Conservation (phyloP, 2,329 filamentous ascomycete genomes). For the Penicillium aurantiogriseum region DNA sequence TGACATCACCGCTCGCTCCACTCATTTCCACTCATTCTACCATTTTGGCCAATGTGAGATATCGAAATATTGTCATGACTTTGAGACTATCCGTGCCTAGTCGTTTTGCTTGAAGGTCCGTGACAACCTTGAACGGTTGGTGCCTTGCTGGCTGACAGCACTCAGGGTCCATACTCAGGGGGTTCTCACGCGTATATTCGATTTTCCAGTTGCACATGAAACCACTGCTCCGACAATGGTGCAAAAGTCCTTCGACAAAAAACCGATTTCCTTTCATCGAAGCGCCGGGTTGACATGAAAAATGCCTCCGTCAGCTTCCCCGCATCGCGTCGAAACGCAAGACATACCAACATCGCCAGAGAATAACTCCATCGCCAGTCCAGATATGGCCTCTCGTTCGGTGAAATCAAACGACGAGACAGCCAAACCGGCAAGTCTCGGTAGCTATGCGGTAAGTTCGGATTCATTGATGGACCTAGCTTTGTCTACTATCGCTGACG, state of each 20-base stretch:
- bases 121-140: neutral
- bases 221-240: neutral
- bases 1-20: neutral
- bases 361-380: neutral
- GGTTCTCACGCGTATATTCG: neutral
- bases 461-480: neutral
- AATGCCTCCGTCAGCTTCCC: neutral
- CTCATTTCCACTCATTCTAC: neutral
- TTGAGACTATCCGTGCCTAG: neutral
- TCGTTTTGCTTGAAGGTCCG: neutral
- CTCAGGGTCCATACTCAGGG: too few relatives aligned
- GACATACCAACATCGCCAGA: neutral
- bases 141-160: neutral
- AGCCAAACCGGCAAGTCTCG: neutral
- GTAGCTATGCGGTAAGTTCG: neutral
- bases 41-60: neutral
- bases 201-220: neutral
- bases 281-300: neutral
- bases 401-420: neutral
- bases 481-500: neutral
- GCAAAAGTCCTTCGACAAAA: neutral
- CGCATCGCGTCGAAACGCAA: neutral
- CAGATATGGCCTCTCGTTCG: neutral
- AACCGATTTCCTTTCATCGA: neutral
- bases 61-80: neutral